phyloP scores from a whole-genome alignment of 2,329 filamentous ascomycete genomes.

The Phyllosticta citribraziliensis region DNA sequence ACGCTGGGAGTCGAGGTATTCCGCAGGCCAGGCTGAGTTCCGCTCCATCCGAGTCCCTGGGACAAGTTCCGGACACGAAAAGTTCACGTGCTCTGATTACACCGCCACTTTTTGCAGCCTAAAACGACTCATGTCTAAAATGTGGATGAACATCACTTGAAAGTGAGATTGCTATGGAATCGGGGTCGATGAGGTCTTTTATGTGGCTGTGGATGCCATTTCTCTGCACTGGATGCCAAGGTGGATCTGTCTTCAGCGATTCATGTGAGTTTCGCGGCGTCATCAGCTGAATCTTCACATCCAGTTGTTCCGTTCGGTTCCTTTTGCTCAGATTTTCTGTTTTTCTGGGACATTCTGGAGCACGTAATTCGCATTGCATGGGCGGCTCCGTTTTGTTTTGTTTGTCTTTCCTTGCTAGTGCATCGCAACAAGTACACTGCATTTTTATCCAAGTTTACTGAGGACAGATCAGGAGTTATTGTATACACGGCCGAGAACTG shows the following conservation, averaged over 20 bases:
- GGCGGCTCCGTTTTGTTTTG: neutral
- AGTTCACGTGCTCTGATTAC: neutral
- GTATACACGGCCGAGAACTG: neutral
- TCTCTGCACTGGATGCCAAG: neutral
- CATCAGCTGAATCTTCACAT: neutral
- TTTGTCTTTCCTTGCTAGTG: neutral
- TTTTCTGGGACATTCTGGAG: neutral
- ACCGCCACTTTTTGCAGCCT: neutral
- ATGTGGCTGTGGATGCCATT: neutral
- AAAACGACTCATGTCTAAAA: neutral
- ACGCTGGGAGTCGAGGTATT: slow-evolving; percentile 55
- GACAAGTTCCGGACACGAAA: neutral
- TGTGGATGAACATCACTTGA: neutral
- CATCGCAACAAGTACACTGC: neutral
- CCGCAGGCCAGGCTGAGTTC: slow-evolving; percentile 33
- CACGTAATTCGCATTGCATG: slow-evolving; percentile 7
- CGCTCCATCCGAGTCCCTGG: neutral
- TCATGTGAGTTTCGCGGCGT: neutral
- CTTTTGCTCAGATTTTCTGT: neutral
- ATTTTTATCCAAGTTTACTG: neutral
- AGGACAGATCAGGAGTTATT: neutral
- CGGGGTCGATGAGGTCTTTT: neutral
- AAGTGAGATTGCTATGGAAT: neutral
- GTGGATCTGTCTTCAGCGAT: neutral
- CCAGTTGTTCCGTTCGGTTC: neutral